These are phyloP conservation scores for Cladosporium sp. DNA, from an alignment of 2,329 filamentous ascomycete species.

Conservation along the genomic window DNA sequence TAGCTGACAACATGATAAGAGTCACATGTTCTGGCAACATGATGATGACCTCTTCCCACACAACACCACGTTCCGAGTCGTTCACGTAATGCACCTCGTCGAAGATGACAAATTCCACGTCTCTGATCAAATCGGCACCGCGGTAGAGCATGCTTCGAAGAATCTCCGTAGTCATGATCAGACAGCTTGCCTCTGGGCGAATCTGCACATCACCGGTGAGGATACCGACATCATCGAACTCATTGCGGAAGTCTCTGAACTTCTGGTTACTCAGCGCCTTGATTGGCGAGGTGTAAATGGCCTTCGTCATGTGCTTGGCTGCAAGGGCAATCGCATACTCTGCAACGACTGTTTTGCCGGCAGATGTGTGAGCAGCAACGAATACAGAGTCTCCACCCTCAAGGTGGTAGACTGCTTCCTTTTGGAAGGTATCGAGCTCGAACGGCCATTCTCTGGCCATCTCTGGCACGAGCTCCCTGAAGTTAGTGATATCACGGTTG, in stretches of 20 bases:
- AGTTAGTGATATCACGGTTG: slow-evolving; percentile 89
- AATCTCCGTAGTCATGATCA: slow-evolving; percentile 99
- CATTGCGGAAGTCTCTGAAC: slow-evolving; percentile 86
- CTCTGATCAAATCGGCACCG: slow-evolving; percentile 89
- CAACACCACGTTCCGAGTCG: slow-evolving; percentile 89
- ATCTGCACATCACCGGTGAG: slow-evolving; percentile 98
- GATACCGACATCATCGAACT: slow-evolving; percentile 94
- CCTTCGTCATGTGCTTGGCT: slow-evolving; percentile 98
- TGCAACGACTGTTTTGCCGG: slow-evolving; percentile 95
- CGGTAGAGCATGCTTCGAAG: slow-evolving; percentile 96
- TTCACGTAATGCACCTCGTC: slow-evolving; percentile 99
- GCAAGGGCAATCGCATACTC: slow-evolving; percentile 97
- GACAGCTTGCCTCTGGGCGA: slow-evolving; percentile 91
- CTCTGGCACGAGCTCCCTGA: slow-evolving; percentile 85
- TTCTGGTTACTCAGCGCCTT: slow-evolving; percentile 99
- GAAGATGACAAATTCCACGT: slow-evolving; percentile 98
- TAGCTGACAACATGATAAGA: slow-evolving; percentile 89
- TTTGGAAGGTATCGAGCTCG: slow-evolving; percentile 96
- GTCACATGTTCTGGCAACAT: slow-evolving; percentile 98
- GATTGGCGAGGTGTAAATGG: slow-evolving; percentile 98
- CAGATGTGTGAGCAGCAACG: slow-evolving; percentile 94
- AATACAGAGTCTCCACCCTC: slow-evolving; percentile 97
- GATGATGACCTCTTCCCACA: slow-evolving; percentile 99
- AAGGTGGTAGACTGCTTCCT: slow-evolving; percentile 95
- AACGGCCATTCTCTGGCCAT: slow-evolving; percentile 98